Conservation (phyloP, 441 rosid species). For the Populus hybrid region DNA sequence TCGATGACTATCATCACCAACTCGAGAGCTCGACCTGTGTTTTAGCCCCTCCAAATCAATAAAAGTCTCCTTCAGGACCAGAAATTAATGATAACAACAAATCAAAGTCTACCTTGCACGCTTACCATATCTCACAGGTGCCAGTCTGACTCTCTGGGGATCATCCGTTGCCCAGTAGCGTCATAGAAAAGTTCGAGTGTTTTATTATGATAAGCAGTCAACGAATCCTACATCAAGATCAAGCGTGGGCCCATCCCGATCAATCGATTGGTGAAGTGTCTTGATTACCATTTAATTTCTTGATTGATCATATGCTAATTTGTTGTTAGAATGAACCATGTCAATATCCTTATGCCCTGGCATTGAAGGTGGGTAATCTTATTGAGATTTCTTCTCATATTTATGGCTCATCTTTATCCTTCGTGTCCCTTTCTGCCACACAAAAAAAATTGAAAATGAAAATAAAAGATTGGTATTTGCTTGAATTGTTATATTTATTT, state of each 20-base stretch:
- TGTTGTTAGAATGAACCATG: neutral
- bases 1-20: slow-evolving; percentile 5
- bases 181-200: neutral
- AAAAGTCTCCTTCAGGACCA: neutral
- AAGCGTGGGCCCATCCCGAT: neutral
- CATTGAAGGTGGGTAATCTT: too few species aligned
- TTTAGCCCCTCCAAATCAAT: neutral
- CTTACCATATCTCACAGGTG: neutral
- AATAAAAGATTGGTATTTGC: too few species aligned
- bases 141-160: neutral
- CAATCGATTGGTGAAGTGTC: slow-evolving; percentile 4
- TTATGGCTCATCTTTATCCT: too few species aligned
- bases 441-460: too few species aligned
- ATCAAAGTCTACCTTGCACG: neutral
- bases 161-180: neutral
- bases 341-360: neutral
- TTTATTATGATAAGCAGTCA: neutral
- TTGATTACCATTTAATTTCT: neutral
- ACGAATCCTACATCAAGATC: neutral
- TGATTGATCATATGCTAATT: neutral
- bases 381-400: too few species aligned
- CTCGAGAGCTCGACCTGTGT: too few species aligned
- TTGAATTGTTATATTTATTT: too few species aligned
- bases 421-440: too few species aligned
- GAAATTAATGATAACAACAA: too few species aligned